Conservation (phyloP, 352 stramenopile species). For the Phytophthora rubi region DNA sequence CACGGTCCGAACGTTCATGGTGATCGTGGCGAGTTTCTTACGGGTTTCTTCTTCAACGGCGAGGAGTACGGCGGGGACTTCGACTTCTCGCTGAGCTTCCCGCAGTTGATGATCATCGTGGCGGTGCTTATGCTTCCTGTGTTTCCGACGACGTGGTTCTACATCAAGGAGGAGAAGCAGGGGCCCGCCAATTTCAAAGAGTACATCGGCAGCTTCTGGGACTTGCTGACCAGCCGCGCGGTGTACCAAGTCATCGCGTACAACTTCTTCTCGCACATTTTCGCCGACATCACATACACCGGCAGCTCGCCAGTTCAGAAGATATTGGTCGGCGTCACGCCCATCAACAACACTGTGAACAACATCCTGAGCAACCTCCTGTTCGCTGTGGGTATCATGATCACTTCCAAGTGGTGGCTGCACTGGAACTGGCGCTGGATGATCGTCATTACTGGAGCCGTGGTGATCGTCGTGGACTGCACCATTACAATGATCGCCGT, state of each 20-base stretch:
- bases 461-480: slow-evolving; percentile 37
- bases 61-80: slow-evolving; percentile 54
- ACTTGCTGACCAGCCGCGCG: slow-evolving; percentile 36
- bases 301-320: slow-evolving; percentile 28
- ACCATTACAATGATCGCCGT: slow-evolving; percentile 33
- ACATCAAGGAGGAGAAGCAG: slow-evolving; percentile 49
- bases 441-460: slow-evolving; percentile 31
- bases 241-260: slow-evolving; percentile 55
- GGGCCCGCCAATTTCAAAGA: slow-evolving; percentile 22
- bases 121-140: slow-evolving; percentile 20
- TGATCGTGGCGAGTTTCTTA: slow-evolving; percentile 39
- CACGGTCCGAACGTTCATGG: slow-evolving; percentile 34
- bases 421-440: slow-evolving; percentile 51
- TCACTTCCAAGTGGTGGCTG: slow-evolving; percentile 43
- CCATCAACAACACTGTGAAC: slow-evolving; percentile 41
- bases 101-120: slow-evolving; percentile 44
- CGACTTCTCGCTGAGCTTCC: slow-evolving; percentile 43
- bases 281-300: slow-evolving; percentile 40
- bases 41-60: slow-evolving; percentile 54
- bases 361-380: slow-evolving; percentile 36
- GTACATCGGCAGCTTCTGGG: slow-evolving; percentile 44
- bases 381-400: slow-evolving; percentile 34
- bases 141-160: slow-evolving; percentile 45
- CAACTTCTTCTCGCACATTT: slow-evolving; percentile 45
- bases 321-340: slow-evolving; percentile 40